Base-by-base conservation (phyloP, 2,329 filamentous ascomycete species). In the Trichoderma asperellum region DNA sequence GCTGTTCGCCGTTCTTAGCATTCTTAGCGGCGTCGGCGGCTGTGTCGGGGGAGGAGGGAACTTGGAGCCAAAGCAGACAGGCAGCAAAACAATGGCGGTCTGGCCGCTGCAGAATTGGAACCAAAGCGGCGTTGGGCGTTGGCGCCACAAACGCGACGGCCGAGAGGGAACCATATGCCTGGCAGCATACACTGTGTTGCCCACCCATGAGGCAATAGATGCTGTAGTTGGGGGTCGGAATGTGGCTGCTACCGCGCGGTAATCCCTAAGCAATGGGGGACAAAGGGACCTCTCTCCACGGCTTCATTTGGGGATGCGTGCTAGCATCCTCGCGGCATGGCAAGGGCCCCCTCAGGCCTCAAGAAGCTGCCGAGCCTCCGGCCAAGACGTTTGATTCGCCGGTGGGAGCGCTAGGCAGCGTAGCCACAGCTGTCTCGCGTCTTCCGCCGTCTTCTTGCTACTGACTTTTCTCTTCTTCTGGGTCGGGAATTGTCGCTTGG, bases 201-300 rank as follows among this genome's bases (percentile, higher is more conserved):
- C 21, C 49, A 53, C 49, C 49, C 21, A 53, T 53, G 21, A 53
- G 49, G 21, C 49, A 53, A 24, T 24, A 53, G n/a, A 53, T 24
- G n/a, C 16, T 32, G 32, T 32, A 32, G 32, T 5, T n/a, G 47
- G 47, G 27, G n/a, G n/a, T 24, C 21, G 24, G 24, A 24, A 24
- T 56, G 62, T 67, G 53, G 53, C 64, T 59, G 37, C 55, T 67
- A 67, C 64, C 64, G 64, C 64, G 64, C 64, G 64, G 64, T 58
- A 67, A 67, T 67, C 64, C 55, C 64, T 67, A 58, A 67, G 64
- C 63, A 66, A n/a, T 12, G 58, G 24, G 21, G 29, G 12, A 35
- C 24, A 32, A 24, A 43, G 32, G 47, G 14, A 24, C 21, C 24
- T 18, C 57, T 59, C 21, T 29, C 21, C 57, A 43, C 11, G 47